A percentile compares a stretch with the other conserved stretches of the same genome.
phyloP scores from a whole-genome alignment of 108 stramenopile species.

The Thalassiosira profunda region DNA sequence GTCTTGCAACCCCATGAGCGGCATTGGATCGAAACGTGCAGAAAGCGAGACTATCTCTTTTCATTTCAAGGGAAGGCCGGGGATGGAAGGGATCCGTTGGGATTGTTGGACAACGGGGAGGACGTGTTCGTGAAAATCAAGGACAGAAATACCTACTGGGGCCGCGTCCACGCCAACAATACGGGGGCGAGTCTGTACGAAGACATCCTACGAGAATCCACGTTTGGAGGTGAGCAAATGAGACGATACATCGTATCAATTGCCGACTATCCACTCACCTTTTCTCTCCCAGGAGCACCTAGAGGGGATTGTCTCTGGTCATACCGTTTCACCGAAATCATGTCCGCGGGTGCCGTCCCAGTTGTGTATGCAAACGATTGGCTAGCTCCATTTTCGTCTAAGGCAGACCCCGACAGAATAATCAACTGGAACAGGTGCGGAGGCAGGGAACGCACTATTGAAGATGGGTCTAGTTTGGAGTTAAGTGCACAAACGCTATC shows the following conservation, averaged over 20 bases:
- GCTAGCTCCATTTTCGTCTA: conserved; percentile 53
- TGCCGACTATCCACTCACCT: no score
- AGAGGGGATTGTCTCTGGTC: conserved; percentile 53
- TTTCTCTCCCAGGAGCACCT: conserved; percentile 28
- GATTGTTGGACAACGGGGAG: background rate
- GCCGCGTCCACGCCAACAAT: background rate
- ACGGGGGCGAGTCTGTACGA: no score
- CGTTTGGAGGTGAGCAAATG: no score
- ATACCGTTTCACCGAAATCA: conserved; percentile 51
- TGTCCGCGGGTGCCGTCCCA: conserved; percentile 50
- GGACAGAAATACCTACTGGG: no score
- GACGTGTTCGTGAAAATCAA: background rate
- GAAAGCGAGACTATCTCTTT: background rate
- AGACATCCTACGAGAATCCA: conserved; percentile 4
- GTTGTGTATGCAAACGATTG: conserved; percentile 40
- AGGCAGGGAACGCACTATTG: no score
- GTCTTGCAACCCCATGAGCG: background rate
- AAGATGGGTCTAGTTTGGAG: no score
- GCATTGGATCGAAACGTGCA: background rate
- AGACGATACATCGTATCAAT: no score
- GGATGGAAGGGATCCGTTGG: background rate
- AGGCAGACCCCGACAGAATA: no score
- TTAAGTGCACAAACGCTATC: no score
- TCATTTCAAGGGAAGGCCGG: conserved; percentile 6
- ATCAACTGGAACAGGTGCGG: no score